Base-by-base conservation (phyloP, 371 early-diverging fungal genomes). In the Funneliformis caledonium region DNA sequence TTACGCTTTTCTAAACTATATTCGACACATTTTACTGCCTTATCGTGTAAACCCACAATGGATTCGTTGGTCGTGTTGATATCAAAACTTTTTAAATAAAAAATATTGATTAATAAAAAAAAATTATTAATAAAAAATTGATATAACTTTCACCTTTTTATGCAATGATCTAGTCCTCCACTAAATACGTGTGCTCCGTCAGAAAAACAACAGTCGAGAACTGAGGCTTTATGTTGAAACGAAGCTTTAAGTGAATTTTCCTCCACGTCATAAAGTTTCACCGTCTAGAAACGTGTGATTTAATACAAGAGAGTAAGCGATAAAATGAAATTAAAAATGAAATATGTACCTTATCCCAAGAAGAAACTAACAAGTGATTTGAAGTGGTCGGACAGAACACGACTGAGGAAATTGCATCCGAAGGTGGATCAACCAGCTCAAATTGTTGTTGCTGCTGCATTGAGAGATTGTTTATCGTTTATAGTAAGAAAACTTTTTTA, bases 301-400 rank as follows among this genome's bases (percentile, higher is more conserved):
- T 4, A 11, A 26, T 31, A n/a, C 60, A 31, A 56, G 9, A 48
- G 26, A 60, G n/a, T 31, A 33, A 50, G 45, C n/a, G 14, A 45
- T 52, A 1, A 78, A 22, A n/a, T 74, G 5, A 16, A 45, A 45
- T 56, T 22, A 60, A 6, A 22, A 10, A 48, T 70, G 37, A 37
- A 37, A 7, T 56, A 16, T 19, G 64, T 89, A 94, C 95, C 87
- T 88, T 91, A 85, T 98, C 98, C 98, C 98, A 98, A 9, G 95
- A 94, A 22, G 96, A 90, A 9, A 89, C 95, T 52, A 95, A 88
- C 31, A 98, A 86, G 22, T 90, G 82, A 31, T 84, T 83, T 16
- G 92, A 87, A 73, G 92, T 91, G 11, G 84, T 83, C 14, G 93
- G 93, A 81, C 88, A 86, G 83, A 97, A 98, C 3, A 80, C 82